Conservation (phyloP, 2,329 filamentous ascomycete species). For the Cordyceps pruinosa region DNA sequence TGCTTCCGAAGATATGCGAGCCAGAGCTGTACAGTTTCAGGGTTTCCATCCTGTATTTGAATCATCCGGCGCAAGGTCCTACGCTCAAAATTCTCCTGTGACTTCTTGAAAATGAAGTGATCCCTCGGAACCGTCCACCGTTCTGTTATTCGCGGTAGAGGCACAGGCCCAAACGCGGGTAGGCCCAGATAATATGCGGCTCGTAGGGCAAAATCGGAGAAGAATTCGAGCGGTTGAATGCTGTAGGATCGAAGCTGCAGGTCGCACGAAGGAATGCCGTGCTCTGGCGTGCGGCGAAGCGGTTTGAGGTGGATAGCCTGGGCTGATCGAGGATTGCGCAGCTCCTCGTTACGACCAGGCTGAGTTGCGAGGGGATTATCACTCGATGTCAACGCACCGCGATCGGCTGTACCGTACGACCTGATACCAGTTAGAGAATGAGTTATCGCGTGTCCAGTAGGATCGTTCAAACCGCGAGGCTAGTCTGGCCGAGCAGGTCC, state of each 20-base stretch:
- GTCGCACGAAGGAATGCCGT: slow-evolving; percentile 79
- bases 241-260: slow-evolving; percentile 90
- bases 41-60: slow-evolving; percentile 86
- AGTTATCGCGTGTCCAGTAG: not conserved
- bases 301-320: slow-evolving; percentile 83
- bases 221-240: slow-evolving; percentile 86
- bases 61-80: slow-evolving; percentile 80
- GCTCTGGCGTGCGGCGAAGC: slow-evolving; percentile 64
- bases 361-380: not conserved
- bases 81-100: slow-evolving; percentile 94
- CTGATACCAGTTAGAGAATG: not conserved
- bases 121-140: slow-evolving; percentile 88
- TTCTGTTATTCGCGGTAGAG: slow-evolving; percentile 79
- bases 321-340: slow-evolving; percentile 67
- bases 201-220: slow-evolving; percentile 86
- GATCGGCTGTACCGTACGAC: not conserved
- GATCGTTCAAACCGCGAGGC: not conserved
- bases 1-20: slow-evolving; percentile 87
- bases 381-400: not conserved
- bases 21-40: slow-evolving; percentile 86
- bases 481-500: not conserved
- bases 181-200: slow-evolving; percentile 91
- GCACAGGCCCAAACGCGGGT: slow-evolving; percentile 76
- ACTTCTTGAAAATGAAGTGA: slow-evolving; percentile 95
- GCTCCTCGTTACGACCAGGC: not conserved